phyloP scores from a whole-genome alignment of 2,329 filamentous ascomycete genomes.

The Talaromyces funiculosus region DNA sequence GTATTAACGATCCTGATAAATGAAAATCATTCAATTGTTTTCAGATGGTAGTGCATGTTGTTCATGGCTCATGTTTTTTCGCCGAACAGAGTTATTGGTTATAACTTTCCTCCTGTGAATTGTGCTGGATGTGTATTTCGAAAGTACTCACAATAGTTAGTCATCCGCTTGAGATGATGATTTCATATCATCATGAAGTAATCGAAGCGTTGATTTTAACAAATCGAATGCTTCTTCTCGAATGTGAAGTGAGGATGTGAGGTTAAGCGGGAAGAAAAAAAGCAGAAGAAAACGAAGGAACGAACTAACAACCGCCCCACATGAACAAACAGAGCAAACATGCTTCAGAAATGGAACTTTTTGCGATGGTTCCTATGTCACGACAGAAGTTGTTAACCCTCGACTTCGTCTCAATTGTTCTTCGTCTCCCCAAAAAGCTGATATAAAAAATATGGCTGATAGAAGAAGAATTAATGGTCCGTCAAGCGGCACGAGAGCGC shows the following conservation, averaged over 20 bases:
- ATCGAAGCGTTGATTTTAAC: neutral
- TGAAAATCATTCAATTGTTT: conserved; percentile 13
- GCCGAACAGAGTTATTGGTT: conserved; percentile 49
- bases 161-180: neutral
- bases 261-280: conserved; percentile 8
- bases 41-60: conserved; percentile 61
- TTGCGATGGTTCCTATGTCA: conserved; percentile 23
- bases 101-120: conserved; percentile 45
- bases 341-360: conserved; percentile 28
- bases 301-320: conserved; percentile 14
- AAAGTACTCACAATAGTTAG: conserved; percentile 7
- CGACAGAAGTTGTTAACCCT: neutral
- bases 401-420: neutral
- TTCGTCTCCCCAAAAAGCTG: conserved; percentile 1
- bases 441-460: conserved; percentile 62
- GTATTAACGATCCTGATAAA: neutral
- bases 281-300: conserved; percentile 16
- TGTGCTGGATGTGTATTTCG: neutral
- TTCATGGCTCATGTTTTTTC: conserved; percentile 52
- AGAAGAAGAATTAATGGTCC: conserved; percentile 88
- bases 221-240: neutral
- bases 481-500: conserved; percentile 66
- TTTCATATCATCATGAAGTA: neutral
- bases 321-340: conserved; percentile 38
- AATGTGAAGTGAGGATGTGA: neutral